Conservation (phyloP, 805 yeast species). For the Teunomyces lycoperdinae region DNA sequence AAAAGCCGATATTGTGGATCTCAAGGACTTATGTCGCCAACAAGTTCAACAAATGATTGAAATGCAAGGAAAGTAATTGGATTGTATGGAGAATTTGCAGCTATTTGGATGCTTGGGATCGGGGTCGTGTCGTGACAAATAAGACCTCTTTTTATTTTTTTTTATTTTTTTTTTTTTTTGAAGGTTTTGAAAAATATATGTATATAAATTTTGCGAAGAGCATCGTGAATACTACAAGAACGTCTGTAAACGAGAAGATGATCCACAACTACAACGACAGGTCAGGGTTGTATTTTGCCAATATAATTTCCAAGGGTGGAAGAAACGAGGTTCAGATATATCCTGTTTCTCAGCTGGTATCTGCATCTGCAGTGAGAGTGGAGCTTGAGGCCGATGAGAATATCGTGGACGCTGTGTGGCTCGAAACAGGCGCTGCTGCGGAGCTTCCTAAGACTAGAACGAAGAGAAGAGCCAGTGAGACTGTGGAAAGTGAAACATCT, state of each 20-base stretch:
- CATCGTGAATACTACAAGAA: not conserved
- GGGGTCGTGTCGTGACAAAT: not conserved
- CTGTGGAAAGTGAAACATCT: not conserved
- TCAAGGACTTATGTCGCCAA: conserved; percentile 76
- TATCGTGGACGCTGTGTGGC: conserved; percentile 39
- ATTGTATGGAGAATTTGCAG: not conserved
- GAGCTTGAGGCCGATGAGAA: conserved; percentile 42
- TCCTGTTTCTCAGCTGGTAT: conserved; percentile 19
- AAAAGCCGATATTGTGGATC: conserved; percentile 81
- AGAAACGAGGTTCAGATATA: conserved; percentile 46
- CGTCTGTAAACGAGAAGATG: conserved; percentile 2
- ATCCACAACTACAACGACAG: conserved; percentile 20
- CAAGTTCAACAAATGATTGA: conserved; percentile 84
- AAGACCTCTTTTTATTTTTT: too few species aligned
- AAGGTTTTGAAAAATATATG: not conserved
- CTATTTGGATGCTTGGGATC: not conserved
- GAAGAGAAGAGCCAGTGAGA: conserved; percentile 4
- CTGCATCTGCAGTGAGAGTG: conserved; percentile 24
- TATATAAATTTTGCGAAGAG: conserved; percentile 3
- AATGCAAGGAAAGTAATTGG: conserved; percentile 5
- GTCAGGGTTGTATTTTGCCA: conserved; percentile 32
- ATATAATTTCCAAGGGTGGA: conserved; percentile 41
- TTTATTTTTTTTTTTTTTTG: too few species aligned
- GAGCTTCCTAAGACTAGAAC: conserved; percentile 20
- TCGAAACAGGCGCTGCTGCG: conserved; percentile 10